phyloP scores from a whole-genome alignment of 345 rosid species.

The Limnanthes douglasii region DNA sequence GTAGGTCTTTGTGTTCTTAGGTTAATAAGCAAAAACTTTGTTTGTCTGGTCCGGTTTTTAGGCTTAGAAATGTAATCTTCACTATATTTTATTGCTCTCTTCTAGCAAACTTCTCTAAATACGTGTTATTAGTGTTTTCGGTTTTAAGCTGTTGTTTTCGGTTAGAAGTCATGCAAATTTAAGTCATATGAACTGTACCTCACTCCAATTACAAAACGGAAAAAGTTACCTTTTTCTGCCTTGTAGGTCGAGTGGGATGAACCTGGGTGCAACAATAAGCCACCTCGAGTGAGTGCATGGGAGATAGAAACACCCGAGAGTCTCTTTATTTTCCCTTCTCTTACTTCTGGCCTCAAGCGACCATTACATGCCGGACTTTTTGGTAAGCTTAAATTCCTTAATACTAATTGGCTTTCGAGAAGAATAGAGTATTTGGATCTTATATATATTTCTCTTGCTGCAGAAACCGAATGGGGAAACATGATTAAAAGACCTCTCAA shows the following conservation, averaged over 20 bases:
- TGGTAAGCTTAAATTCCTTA: slow-evolving; percentile 48
- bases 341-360: slow-evolving; percentile 85
- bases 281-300: slow-evolving; percentile 90
- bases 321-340: slow-evolving; percentile 86
- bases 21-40: too few species aligned
- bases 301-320: slow-evolving; percentile 98
- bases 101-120: neutral
- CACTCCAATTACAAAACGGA: too few species aligned
- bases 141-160: too few species aligned
- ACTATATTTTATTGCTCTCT: slow-evolving; percentile 3
- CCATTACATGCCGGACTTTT: slow-evolving; percentile 50
- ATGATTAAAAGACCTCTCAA: slow-evolving; percentile 60
- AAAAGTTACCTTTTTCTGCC: too few species aligned
- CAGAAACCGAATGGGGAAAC: slow-evolving; percentile 79
- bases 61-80: too few species aligned
- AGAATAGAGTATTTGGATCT: too few species aligned
- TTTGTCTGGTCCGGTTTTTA: too few species aligned
- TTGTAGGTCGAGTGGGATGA: slow-evolving; percentile 99
- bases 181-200: too few species aligned
- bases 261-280: slow-evolving; percentile 88
- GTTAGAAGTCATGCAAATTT: too few species aligned
- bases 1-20: neutral
- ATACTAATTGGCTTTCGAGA: too few species aligned
- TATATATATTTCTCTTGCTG: too few species aligned
- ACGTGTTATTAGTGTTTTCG: too few species aligned